Conservation (phyloP, 805 yeast genomes). For the Zygosaccharomyces lentus region DNA sequence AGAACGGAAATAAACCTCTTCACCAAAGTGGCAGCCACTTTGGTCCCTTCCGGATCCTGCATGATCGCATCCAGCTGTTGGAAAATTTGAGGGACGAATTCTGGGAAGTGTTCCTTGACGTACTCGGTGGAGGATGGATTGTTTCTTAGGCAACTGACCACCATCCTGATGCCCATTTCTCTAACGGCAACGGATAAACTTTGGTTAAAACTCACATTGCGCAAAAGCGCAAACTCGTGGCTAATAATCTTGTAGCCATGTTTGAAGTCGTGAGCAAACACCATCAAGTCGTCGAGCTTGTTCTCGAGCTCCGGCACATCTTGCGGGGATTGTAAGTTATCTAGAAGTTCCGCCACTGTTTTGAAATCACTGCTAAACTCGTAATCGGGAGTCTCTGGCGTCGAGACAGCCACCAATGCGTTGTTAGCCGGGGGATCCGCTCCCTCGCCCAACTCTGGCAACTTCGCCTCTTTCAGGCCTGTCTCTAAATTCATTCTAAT, state of each 20-base stretch:
- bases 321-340: slow-evolving; percentile 8
- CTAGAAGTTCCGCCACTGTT: slow-evolving; percentile 25
- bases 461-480: slow-evolving; percentile 63
- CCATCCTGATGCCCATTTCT: slow-evolving; percentile 55
- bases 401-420: slow-evolving; percentile 3
- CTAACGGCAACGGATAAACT: slow-evolving; percentile 26
- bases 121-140: slow-evolving; percentile 56
- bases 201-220: slow-evolving; percentile 15
- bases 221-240: slow-evolving; percentile 27
- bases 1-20: slow-evolving; percentile 31
- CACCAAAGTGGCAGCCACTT: slow-evolving; percentile 8
- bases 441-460: slow-evolving; percentile 19
- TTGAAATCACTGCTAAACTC: slow-evolving; percentile 32
- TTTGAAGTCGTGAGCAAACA: slow-evolving; percentile 63
- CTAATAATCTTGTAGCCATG: slow-evolving; percentile 49
- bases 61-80: slow-evolving; percentile 12
- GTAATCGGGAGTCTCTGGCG: slow-evolving; percentile 11
- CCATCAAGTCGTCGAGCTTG: slow-evolving; percentile 42
- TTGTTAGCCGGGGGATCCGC: neutral
- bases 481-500: slow-evolving; percentile 73
- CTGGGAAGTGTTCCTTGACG: slow-evolving; percentile 36
- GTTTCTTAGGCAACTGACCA: slow-evolving; percentile 69
- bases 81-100: slow-evolving; percentile 37
- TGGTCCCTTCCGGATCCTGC: neutral
- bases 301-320: slow-evolving; percentile 20